phyloP scores from a whole-genome alignment of 2,329 filamentous ascomycete genomes.

The Aspergillus transmontanensis region DNA sequence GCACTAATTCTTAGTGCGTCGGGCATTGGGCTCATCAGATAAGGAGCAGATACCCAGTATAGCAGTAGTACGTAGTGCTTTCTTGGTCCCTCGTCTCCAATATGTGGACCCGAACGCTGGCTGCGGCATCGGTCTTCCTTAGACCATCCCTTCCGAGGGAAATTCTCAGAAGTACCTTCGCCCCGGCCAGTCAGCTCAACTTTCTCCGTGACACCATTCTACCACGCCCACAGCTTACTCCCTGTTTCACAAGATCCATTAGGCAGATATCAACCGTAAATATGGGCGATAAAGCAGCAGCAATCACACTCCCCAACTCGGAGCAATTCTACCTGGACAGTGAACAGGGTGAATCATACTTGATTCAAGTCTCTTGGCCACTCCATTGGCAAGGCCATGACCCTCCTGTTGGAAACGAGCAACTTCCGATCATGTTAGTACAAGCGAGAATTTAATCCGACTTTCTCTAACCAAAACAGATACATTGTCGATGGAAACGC shows the following conservation, averaged over 20 bases:
- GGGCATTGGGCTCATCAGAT: background rate
- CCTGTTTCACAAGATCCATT: background rate
- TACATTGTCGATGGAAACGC: constrained; percentile 29
- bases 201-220: background rate
- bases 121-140: background rate
- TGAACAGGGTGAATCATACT: constrained; percentile 15
- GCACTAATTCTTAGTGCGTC: background rate
- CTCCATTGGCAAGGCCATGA: constrained; percentile 17
- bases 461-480: constrained; percentile 12
- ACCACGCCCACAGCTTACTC: background rate
- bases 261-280: background rate
- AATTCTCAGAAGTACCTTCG: background rate
- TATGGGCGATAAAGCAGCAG: background rate
- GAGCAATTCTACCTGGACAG: constrained; percentile 23
- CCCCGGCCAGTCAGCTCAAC: background rate
- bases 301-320: constrained; percentile 9
- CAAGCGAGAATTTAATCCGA: background rate
- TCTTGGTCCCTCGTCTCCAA: background rate
- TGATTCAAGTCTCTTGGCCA: constrained; percentile 27
- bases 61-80: background rate
- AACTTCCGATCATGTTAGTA: background rate
- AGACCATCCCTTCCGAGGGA: background rate
- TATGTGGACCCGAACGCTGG: background rate
- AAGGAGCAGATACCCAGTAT: background rate
- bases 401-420: background rate